Percentiles rank a stretch among this genome's conserved stretches.
phyloP scores from a whole-genome alignment of 1,139 yeast genomes.

The Magnusiomyces suaveolens region DNA sequence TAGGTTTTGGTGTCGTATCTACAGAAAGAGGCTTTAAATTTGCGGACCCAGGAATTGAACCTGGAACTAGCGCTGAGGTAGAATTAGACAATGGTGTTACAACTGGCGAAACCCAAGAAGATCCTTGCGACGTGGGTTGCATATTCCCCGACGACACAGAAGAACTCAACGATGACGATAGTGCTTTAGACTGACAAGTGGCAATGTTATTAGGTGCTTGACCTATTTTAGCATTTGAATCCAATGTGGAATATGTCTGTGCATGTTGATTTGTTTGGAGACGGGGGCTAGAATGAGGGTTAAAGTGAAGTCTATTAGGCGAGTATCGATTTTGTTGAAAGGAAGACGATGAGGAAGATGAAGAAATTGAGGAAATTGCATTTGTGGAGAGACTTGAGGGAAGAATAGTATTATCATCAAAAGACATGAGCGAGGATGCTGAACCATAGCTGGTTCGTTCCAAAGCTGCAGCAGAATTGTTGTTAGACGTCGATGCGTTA shows the following conservation, averaged over 20 bases:
- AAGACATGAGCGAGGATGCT: slow-evolving; percentile 14
- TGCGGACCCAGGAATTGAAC: background rate
- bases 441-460: slow-evolving; percentile 14
- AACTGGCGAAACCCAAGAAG: background rate
- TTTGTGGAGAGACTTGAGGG: slow-evolving; percentile 5
- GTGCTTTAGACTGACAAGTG: background rate
- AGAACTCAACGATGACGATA: background rate
- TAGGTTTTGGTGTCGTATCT: background rate
- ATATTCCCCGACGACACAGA: background rate
- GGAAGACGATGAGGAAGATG: background rate
- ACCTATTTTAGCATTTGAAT: background rate
- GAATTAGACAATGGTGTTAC: background rate
- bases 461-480: slow-evolving; percentile 2
- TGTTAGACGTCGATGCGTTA: background rate
- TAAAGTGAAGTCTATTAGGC: slow-evolving; percentile 6
- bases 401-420: slow-evolving; percentile 8
- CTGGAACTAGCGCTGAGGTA: background rate
- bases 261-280: background rate
- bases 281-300: slow-evolving; percentile 1
- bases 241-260: background rate
- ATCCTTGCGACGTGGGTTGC: background rate
- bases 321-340: slow-evolving; percentile 11
- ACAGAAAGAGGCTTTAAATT: background rate
- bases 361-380: background rate
- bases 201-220: background rate